Conservation (phyloP, 1,284 basidiomycete species). For the Fomitiporia mediterranea region DNA sequence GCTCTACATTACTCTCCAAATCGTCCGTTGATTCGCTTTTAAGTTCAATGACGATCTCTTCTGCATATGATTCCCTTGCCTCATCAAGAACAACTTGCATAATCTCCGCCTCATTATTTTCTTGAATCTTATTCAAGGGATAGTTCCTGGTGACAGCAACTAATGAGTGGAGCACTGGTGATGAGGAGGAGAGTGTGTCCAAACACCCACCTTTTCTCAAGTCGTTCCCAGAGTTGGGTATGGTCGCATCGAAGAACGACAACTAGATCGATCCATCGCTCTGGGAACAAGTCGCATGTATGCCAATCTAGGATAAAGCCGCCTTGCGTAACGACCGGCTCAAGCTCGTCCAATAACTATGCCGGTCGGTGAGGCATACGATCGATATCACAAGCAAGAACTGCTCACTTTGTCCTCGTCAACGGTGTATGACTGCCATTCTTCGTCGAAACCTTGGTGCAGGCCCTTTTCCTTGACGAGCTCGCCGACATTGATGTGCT, state of each 20-base stretch:
- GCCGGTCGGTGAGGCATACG: neutral
- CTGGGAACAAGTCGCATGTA: constrained; percentile 91
- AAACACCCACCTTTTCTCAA: constrained; percentile 80
- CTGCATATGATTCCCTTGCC: constrained; percentile 79
- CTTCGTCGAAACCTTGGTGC: constrained; percentile 84
- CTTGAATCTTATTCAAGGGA: constrained; percentile 89
- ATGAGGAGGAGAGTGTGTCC: neutral
- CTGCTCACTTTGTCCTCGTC: constrained; percentile 86
- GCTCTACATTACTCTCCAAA: constrained; percentile 80
- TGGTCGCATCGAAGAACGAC: constrained; percentile 93
- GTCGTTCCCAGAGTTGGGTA: constrained; percentile 81
- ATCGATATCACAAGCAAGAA: neutral
- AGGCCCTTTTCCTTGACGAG: constrained; percentile 82
- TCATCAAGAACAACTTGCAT: constrained; percentile 93
- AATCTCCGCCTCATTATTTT: constrained; percentile 98
- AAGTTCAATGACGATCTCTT: constrained; percentile 86
- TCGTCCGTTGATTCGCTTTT: constrained; percentile 76
- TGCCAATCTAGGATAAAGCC: constrained; percentile 98
- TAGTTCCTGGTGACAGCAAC: constrained; percentile 59
- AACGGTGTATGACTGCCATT: constrained; percentile 92
- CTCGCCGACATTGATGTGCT: constrained; percentile 88
- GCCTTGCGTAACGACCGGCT: constrained; percentile 60
- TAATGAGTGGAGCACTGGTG: neutral
- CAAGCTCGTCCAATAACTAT: constrained; percentile 85
- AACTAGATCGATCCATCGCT: constrained; percentile 96